Evolutionary conservation across 163 green algal species (phyloP), one percentile per base, ranked within the genome.

Genomic region (Trebouxiophyceae sp.): DNA sequence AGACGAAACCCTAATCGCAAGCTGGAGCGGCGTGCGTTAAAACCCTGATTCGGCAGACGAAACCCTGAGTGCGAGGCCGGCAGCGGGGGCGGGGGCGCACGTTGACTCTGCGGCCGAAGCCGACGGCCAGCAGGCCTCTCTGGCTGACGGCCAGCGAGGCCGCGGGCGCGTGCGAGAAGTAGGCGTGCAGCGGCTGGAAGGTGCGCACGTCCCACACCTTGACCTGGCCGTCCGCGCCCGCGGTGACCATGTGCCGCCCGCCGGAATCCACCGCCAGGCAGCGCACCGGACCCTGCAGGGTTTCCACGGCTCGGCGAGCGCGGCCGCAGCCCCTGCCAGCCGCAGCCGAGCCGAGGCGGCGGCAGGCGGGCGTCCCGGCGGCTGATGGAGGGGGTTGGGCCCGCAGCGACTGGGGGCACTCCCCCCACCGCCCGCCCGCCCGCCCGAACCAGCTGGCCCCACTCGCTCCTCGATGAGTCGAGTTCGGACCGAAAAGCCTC

Each of bases 141-240:
- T 98, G 94, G 68, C 84, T 95, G 76, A 98, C 89, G 71, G 92
- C 89, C 44, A 96, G 66, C 22, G 32, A 66, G 12, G 75, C 86
- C 30, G 82, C 79, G 3, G 92, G 85, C 22, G 78, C 75, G 68
- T 85, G 80, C 4, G 82, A 82, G 71, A 89, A 89, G 80, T 99
- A 99, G 32, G 83, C 69, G 76, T 99, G 94, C 68, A 97, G 60
- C 16, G 81, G 81, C 60, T 81, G 73, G 57, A 91, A 87, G 54
- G 54, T 90, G 60, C 94, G 82, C 31, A 98, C 66, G 79, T 99
- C 94, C 94, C 94, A 99, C 63, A 99, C 79, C 59, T 60, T 59
- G 5, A 76, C 69, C 67, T 79, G 67, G 0, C 71, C 66, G 47
- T 87, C 80, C 0, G 67, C 70, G 70, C 90, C 90, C 30, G 85